phyloP scores from a whole-genome alignment of 2,329 filamentous ascomycete species.

The Drechslerella coelobrocha region DNA sequence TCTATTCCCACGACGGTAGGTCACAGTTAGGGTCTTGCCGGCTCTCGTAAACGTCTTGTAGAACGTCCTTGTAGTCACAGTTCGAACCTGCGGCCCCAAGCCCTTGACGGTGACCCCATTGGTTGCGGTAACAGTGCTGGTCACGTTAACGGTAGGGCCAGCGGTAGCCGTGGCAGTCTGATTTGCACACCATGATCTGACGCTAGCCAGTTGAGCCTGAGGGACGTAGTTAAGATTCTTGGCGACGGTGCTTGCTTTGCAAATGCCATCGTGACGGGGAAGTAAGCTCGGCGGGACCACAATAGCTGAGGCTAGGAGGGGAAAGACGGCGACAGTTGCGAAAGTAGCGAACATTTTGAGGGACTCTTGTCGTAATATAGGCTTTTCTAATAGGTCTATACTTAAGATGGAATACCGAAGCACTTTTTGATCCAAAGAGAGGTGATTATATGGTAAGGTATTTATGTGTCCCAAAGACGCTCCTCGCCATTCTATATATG shows the following conservation, averaged over 20 bases:
- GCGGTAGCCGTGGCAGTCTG: constrained; percentile 14
- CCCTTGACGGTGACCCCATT: background rate
- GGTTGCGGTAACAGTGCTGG: constrained; percentile 13
- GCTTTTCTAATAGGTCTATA: background rate
- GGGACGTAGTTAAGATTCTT: constrained; percentile 17
- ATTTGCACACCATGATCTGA: constrained; percentile 31
- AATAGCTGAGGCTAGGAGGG: constrained; percentile 3
- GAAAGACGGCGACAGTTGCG: constrained; percentile 1
- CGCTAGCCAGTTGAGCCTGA: background rate
- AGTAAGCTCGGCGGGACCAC: background rate
- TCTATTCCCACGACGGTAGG: background rate
- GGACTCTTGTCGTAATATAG: background rate
- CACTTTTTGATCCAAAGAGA: too few relatives aligned
- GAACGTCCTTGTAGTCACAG: constrained; percentile 13
- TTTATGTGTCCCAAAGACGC: too few relatives aligned
- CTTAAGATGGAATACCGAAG: too few relatives aligned
- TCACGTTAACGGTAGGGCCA: constrained; percentile 3
- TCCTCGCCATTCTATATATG: background rate
- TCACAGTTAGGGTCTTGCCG: background rate
- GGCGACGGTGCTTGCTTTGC: constrained; percentile 2
- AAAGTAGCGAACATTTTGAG: constrained; percentile 15
- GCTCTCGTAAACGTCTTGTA: constrained; percentile 3
- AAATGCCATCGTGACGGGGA: background rate
- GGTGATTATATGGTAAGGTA: too few relatives aligned
- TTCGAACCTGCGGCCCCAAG: constrained; percentile 4